phyloP scores from a whole-genome alignment of 768 basidiomycete genomes.

The Lactarius vividus region DNA sequence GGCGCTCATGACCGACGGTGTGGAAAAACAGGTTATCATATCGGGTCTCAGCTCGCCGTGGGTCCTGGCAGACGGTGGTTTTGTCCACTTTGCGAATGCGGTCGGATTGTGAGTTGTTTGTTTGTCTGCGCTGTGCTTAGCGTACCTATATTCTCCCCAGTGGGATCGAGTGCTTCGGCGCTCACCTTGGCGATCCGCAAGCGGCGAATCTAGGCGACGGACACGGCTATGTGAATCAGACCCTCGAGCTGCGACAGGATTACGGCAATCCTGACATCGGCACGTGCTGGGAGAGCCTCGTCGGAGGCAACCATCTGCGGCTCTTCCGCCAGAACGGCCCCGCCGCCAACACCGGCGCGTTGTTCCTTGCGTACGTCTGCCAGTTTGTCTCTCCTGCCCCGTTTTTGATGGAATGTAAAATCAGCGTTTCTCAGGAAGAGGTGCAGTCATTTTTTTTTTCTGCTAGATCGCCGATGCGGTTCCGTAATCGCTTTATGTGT shows the following conservation, averaged over 20 bases:
- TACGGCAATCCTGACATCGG: slow-evolving; percentile 38
- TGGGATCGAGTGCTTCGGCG: slow-evolving; percentile 32
- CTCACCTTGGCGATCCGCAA: slow-evolving; percentile 39
- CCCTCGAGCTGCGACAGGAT: slow-evolving; percentile 45
- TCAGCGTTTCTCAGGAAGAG: slow-evolving; percentile 33
- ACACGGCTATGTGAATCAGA: slow-evolving; percentile 44
- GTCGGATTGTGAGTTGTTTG: slow-evolving; percentile 26
- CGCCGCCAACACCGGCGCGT: slow-evolving; percentile 34
- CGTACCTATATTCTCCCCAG: neutral
- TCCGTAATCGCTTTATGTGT: neutral
- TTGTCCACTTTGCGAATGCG: slow-evolving; percentile 20
- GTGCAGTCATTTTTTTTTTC: neutral
- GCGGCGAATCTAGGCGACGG: slow-evolving; percentile 50
- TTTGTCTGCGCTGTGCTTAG: neutral
- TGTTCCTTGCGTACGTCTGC: slow-evolving; percentile 37
- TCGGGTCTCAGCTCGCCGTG: slow-evolving; percentile 22
- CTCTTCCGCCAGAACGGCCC: slow-evolving; percentile 36
- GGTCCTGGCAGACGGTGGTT: slow-evolving; percentile 24
- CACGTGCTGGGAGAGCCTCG: slow-evolving; percentile 42
- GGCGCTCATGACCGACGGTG: neutral
- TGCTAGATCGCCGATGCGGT: neutral
- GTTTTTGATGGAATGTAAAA: neutral
- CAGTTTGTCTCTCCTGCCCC: neutral
- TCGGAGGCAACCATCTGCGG: slow-evolving; percentile 27
- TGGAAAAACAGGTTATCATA: slow-evolving; percentile 18